These are phyloP conservation scores for Cichorium intybus DNA, from an alignment of 140 eudicot species.

Conservation along the genomic window DNA sequence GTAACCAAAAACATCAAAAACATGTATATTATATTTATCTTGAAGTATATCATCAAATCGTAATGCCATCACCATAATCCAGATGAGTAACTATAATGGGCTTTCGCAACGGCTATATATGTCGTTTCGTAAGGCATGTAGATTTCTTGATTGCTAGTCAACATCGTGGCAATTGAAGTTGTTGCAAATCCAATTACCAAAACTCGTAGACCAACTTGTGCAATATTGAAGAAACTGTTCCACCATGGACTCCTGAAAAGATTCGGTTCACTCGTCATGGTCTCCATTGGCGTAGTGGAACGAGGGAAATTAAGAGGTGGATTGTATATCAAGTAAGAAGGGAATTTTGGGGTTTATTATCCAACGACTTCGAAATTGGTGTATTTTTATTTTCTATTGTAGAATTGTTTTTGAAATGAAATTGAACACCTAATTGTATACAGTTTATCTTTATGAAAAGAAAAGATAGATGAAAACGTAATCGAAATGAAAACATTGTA, in stretches of 20 bases:
- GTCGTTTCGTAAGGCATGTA: conserved; percentile 11
- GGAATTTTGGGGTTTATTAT: background rate
- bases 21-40: background rate
- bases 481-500: conserved; percentile 12
- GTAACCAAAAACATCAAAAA: background rate
- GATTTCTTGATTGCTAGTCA: conserved; percentile 28
- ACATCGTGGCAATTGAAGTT: conserved; percentile 15
- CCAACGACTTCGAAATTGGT: background rate
- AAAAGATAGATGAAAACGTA: conserved; percentile 18
- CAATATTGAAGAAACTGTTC: background rate
- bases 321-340: conserved; percentile 1
- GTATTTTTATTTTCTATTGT: background rate
- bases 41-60: background rate
- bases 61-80: conserved; percentile 20
- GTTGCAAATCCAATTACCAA: conserved; percentile 27
- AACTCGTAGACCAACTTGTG: conserved; percentile 27
- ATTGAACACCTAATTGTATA: conserved; percentile 8
- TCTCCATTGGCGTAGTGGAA: conserved; percentile 6
- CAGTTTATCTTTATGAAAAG: conserved; percentile 2
- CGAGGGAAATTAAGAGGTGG: background rate
- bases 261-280: background rate
- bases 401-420: background rate
- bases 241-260: conserved; percentile 1
- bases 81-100: conserved; percentile 24
- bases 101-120: conserved; percentile 21